Conservation (phyloP, 2,329 filamentous ascomycete species). For the Stemphylium beticola region DNA sequence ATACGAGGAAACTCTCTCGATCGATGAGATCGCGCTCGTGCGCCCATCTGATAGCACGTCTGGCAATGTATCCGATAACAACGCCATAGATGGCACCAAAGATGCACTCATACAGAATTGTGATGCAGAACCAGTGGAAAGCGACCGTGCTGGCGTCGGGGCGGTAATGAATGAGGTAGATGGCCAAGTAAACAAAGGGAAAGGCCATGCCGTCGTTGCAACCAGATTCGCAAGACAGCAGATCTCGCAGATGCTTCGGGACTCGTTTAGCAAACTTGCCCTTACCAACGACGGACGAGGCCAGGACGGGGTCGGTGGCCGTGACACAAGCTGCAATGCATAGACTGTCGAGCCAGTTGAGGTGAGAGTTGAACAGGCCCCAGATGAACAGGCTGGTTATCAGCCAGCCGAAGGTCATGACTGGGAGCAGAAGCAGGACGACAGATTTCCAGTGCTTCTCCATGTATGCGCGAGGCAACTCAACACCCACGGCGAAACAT, state of each 20-base stretch:
- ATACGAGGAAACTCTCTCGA: slow-evolving; percentile 95
- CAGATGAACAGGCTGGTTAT: slow-evolving; percentile 92
- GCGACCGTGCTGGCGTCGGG: slow-evolving; percentile 71
- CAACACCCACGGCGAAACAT: slow-evolving; percentile 90
- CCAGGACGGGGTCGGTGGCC: slow-evolving; percentile 94
- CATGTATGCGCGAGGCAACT: slow-evolving; percentile 94
- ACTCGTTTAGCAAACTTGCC: slow-evolving; percentile 98
- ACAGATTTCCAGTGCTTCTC: slow-evolving; percentile 97
- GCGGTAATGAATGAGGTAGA: slow-evolving; percentile 87
- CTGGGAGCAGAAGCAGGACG: slow-evolving; percentile 82
- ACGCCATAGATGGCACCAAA: slow-evolving; percentile 92
- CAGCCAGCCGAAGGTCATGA: slow-evolving; percentile 97
- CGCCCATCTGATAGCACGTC: slow-evolving; percentile 86
- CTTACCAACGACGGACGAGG: slow-evolving; percentile 97
- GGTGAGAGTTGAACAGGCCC: slow-evolving; percentile 76
- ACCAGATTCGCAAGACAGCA: slow-evolving; percentile 94
- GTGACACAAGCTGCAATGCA: slow-evolving; percentile 92
- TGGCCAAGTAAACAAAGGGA: slow-evolving; percentile 90
- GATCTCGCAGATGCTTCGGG: slow-evolving; percentile 93
- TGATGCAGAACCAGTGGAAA: slow-evolving; percentile 87
- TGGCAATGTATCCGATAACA: slow-evolving; percentile 82
- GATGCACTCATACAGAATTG: slow-evolving; percentile 92
- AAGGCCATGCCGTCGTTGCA: slow-evolving; percentile 99
- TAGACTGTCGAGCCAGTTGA: slow-evolving; percentile 90
- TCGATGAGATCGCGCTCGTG: slow-evolving; percentile 88